Conservation (phyloP, 1,284 basidiomycete species). For the Chondrostereum purpureum region DNA sequence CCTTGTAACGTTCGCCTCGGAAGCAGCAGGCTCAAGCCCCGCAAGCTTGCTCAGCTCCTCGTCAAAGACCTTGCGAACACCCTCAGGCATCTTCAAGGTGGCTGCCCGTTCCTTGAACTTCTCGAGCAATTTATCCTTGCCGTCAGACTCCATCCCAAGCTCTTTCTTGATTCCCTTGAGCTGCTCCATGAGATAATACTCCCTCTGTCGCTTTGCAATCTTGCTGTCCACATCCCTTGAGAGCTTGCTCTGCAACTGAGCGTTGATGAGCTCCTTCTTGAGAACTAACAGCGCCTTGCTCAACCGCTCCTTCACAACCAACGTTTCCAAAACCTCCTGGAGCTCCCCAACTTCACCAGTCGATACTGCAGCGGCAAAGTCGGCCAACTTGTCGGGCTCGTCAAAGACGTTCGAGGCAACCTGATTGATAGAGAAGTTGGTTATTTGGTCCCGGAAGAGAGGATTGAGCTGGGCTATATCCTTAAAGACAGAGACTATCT, state of each 20-base stretch:
- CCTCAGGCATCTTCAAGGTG: conserved; percentile 87
- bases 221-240: conserved; percentile 93
- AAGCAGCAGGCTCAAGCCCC: conserved; percentile 87
- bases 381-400: conserved; percentile 96
- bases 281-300: conserved; percentile 89
- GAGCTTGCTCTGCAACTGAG: conserved; percentile 92
- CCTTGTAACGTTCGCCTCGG: conserved; percentile 93
- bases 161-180: conserved; percentile 99
- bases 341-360: conserved; percentile 88
- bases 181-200: conserved; percentile 99
- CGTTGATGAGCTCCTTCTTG: conserved; percentile 98
- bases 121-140: conserved; percentile 96
- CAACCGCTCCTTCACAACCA: conserved; percentile 84
- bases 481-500: conserved; percentile 97
- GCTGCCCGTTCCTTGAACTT: conserved; percentile 92
- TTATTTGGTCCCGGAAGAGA: conserved; percentile 97
- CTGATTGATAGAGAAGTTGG: conserved; percentile 94
- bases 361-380: conserved; percentile 95
- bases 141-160: conserved; percentile 94
- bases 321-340: conserved; percentile 89
- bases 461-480: conserved; percentile 97
- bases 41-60: conserved; percentile 93
- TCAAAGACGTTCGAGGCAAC: conserved; percentile 97
- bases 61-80: conserved; percentile 91
- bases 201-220: conserved; percentile 94